Conservation (phyloP, 192 early-diverging fungal species). For the Mortierella hygrophila region DNA sequence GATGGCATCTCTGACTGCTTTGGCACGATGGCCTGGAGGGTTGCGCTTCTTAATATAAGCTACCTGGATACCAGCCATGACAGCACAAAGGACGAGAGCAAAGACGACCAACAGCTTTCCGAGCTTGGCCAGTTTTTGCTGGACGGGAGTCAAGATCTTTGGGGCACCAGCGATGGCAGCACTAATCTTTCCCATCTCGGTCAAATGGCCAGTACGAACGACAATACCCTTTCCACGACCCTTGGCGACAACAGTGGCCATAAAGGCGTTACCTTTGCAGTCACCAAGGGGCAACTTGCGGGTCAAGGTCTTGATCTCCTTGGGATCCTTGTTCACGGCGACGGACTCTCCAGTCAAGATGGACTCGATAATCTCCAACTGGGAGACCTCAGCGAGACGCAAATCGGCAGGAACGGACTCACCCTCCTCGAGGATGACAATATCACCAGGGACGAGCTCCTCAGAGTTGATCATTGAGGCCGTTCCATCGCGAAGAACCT, state of each 20-base stretch:
- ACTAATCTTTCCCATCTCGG: conserved; percentile 97
- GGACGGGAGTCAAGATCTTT: conserved; percentile 73
- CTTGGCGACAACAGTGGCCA: conserved; percentile 92
- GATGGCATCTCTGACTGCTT: too few relatives aligned
- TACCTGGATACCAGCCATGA: conserved; percentile 89
- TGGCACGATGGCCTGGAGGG: too few relatives aligned
- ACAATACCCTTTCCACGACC: conserved; percentile 95
- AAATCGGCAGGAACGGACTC: conserved; percentile 87
- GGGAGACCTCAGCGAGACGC: conserved; percentile 78
- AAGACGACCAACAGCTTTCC: conserved; percentile 89
- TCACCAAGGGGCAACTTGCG: conserved; percentile 83
- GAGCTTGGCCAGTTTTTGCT: conserved; percentile 80
- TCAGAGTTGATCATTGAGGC: conserved; percentile 72
- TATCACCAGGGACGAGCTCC: conserved; percentile 84
- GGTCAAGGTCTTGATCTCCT: conserved; percentile 77
- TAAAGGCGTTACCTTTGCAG: conserved; percentile 97
- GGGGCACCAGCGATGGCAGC: conserved; percentile 80
- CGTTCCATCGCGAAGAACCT: conserved; percentile 79
- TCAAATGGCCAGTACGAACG: conserved; percentile 85
- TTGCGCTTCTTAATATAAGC: conserved; percentile 72
- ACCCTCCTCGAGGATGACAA: conserved; percentile 88
- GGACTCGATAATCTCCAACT: conserved; percentile 84
- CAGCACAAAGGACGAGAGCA: conserved; percentile 82
- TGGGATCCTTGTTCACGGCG: conserved; percentile 72
- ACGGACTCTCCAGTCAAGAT: conserved; percentile 89